phyloP scores from a whole-genome alignment of 1,284 basidiomycete species.

The Agaricales sp. region DNA sequence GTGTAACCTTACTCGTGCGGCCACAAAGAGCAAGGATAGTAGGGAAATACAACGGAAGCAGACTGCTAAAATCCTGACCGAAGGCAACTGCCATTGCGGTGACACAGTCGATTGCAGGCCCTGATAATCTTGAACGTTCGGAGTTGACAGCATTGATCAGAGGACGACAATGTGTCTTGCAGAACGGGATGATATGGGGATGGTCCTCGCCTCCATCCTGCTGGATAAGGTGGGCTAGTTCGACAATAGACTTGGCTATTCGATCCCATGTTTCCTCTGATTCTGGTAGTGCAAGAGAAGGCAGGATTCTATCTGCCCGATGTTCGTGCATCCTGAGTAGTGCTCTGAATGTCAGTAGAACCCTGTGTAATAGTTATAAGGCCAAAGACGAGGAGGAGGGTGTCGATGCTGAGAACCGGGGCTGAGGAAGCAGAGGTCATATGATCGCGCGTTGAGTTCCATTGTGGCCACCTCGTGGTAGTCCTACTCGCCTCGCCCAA shows the following conservation, averaged over 20 bases:
- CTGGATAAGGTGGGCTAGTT: constrained; percentile 41
- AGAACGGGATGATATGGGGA: constrained; percentile 24
- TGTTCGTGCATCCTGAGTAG: constrained; percentile 2
- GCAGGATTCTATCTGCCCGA: constrained; percentile 32
- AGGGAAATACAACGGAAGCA: constrained; percentile 63
- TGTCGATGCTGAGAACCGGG: not conserved
- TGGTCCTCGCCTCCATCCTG: constrained; percentile 46
- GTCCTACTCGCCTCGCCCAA: too few relatives aligned
- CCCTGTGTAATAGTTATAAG: not conserved
- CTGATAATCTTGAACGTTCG: constrained; percentile 72
- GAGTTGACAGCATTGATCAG: constrained; percentile 58
- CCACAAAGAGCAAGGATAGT: constrained; percentile 57
- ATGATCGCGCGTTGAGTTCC: not conserved
- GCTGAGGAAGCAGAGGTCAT: not conserved
- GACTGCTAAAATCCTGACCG: constrained; percentile 53
- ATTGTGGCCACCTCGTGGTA: too few relatives aligned
- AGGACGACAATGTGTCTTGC: constrained; percentile 27
- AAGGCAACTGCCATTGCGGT: constrained; percentile 43
- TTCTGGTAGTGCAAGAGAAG: constrained; percentile 46
- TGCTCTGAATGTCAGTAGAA: constrained; percentile 1
- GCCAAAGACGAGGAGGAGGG: not conserved
- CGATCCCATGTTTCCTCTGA: constrained; percentile 79
- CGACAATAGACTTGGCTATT: constrained; percentile 46
- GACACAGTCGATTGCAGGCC: constrained; percentile 59
- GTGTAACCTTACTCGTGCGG: constrained; percentile 76